Conservation (phyloP, 2,329 filamentous ascomycete genomes). For the Cryphonectria parasitica region DNA sequence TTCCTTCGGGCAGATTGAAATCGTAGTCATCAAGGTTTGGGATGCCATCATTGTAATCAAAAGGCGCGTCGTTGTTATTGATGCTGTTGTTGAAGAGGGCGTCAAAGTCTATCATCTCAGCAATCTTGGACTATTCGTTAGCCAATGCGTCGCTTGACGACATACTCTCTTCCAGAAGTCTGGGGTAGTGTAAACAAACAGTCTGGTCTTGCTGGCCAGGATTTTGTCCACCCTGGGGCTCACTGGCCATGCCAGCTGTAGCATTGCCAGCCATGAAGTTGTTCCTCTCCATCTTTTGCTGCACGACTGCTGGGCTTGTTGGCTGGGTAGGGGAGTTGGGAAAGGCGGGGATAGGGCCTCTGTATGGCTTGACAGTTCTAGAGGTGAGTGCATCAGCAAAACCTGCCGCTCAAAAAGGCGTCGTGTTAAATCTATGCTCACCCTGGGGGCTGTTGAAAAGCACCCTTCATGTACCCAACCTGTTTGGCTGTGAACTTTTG, state of each 20-base stretch:
- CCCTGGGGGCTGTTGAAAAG: slow-evolving; percentile 20
- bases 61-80: neutral
- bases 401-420: too few relatives aligned
- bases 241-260: neutral
- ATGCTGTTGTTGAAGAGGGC: neutral
- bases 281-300: neutral
- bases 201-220: neutral
- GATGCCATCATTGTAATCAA: neutral
- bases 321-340: slow-evolving; percentile 4
- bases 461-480: slow-evolving; percentile 23
- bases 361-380: slow-evolving; percentile 17
- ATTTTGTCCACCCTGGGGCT: neutral
- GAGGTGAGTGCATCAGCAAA: neutral
- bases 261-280: neutral
- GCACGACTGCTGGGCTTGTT: neutral
- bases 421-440: neutral
- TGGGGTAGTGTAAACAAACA: neutral
- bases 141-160: neutral
- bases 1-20: neutral
- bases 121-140: neutral
- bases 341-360: slow-evolving; percentile 21
- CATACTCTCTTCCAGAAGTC: neutral
- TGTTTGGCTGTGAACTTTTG: slow-evolving; percentile 25
- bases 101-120: neutral
- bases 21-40: neutral